Conservation (phyloP, 371 early-diverging fungal species). For the Mucor irregularis region DNA sequence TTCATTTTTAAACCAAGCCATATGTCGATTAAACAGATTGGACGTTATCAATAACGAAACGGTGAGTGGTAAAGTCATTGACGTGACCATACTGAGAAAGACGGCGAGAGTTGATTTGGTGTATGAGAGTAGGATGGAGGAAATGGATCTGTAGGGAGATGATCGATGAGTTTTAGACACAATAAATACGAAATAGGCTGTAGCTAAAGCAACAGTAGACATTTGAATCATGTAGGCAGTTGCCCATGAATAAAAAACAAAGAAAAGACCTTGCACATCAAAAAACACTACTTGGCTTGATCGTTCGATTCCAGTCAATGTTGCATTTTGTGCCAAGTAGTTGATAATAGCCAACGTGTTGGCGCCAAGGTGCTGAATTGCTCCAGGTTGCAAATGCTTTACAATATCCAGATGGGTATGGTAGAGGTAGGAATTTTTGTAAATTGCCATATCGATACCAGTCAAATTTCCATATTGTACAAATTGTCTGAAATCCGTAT, state of each 20-base stretch:
- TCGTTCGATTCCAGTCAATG: slow-evolving; percentile 48
- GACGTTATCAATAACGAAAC: slow-evolving; percentile 45
- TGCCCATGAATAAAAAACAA: slow-evolving; percentile 61
- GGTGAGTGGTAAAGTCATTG: slow-evolving; percentile 45
- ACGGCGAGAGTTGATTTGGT: slow-evolving; percentile 36
- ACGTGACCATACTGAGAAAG: slow-evolving; percentile 42
- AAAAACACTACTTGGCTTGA: slow-evolving; percentile 64
- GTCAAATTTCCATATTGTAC: slow-evolving; percentile 68
- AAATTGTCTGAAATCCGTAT: slow-evolving; percentile 81
- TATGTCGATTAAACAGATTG: slow-evolving; percentile 40
- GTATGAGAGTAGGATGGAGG: slow-evolving; percentile 30
- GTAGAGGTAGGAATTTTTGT: slow-evolving; percentile 71
- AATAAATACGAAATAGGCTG: slow-evolving; percentile 32
- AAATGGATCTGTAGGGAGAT: slow-evolving; percentile 43
- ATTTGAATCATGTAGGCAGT: slow-evolving; percentile 56
- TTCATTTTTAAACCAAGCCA: slow-evolving; percentile 70
- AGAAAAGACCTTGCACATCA: slow-evolving; percentile 62
- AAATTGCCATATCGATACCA: slow-evolving; percentile 74
- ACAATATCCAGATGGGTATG: slow-evolving; percentile 73
- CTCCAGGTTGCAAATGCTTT: slow-evolving; percentile 59
- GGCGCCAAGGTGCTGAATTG: slow-evolving; percentile 75
- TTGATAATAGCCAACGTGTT: slow-evolving; percentile 62
- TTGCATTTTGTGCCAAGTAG: slow-evolving; percentile 54
- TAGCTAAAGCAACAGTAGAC: slow-evolving; percentile 25
- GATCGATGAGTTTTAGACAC: slow-evolving; percentile 29